These are phyloP conservation scores for Termitomyces sp. DNA, from an alignment of 768 basidiomycete genomes.

Conservation along the genomic window DNA sequence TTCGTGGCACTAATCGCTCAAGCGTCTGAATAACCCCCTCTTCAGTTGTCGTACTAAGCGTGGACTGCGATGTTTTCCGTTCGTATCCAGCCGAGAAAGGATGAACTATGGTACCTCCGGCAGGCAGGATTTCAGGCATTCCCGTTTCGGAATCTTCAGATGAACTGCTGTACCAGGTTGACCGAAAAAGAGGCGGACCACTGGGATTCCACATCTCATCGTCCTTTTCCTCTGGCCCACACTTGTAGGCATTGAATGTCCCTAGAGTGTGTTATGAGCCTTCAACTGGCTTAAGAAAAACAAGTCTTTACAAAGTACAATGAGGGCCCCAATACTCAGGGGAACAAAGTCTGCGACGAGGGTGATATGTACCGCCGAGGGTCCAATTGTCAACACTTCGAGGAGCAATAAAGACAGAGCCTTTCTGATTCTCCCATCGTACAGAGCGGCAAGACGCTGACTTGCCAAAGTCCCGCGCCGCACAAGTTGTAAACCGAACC, in stretches of 20 bases:
- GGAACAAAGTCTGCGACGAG: constrained; percentile 12
- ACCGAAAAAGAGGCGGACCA: not conserved
- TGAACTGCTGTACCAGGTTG: constrained; percentile 6
- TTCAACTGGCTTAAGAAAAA: not conserved
- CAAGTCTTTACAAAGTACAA: constrained; percentile 7
- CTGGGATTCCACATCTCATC: not conserved
- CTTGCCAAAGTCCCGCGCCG: not conserved
- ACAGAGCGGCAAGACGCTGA: not conserved
- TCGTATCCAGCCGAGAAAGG: constrained; percentile 8
- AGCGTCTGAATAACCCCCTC: constrained; percentile 1
- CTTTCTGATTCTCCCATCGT: constrained; percentile 6
- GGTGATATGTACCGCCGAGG: constrained; percentile 8
- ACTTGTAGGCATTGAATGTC: constrained; percentile 5
- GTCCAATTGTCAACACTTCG: constrained; percentile 9
- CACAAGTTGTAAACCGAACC: constrained; percentile 1
- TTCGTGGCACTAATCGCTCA: not conserved
- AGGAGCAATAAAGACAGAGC: constrained; percentile 9
- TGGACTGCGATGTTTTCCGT: not conserved
- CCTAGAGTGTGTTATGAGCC: not conserved
- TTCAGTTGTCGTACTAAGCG: not conserved
- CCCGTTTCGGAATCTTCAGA: not conserved
- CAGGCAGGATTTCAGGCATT: not conserved
- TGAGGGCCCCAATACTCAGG: constrained; percentile 9
- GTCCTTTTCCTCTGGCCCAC: not conserved
- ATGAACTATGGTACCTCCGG: not conserved